Evolutionary conservation across 2,329 filamentous ascomycete genomes (phyloP).

Genomic region (Macrophomina phaseolina): DNA sequence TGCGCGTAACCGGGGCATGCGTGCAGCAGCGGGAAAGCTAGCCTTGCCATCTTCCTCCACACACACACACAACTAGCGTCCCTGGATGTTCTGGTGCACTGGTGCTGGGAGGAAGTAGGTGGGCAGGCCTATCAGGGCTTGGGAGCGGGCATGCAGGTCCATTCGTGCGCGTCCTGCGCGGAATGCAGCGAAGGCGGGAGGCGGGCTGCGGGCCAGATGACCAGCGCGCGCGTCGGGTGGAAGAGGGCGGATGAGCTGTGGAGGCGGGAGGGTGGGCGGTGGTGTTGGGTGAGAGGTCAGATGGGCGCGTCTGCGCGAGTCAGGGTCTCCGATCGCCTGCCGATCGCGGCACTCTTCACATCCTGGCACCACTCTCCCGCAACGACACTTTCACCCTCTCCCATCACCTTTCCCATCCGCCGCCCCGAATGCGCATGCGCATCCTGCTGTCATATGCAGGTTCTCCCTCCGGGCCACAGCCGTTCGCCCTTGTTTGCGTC

Average conservation of each 20-base stretch:
- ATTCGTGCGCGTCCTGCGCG: constrained; percentile 24
- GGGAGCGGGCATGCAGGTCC: not conserved
- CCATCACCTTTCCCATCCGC: not conserved
- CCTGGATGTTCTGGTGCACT: not conserved
- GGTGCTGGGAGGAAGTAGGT: not conserved
- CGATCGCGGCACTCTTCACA: not conserved
- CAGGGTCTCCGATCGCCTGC: constrained; percentile 21
- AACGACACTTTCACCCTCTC: not conserved
- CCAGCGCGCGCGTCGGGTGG: not conserved
- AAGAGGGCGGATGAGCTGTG: not conserved
- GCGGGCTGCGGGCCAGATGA: not conserved
- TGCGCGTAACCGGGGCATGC: constrained; percentile 9
- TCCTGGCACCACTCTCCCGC: not conserved
- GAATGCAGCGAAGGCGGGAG: not conserved
- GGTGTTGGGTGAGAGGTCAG: constrained; percentile 23
- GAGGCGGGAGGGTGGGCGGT: constrained; percentile 7
- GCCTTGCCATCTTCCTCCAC: not conserved
- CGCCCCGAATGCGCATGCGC: not conserved
- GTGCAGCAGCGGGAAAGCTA: not conserved
- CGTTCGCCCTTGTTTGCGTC: not conserved
- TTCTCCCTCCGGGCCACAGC: not conserved
- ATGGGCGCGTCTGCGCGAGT: constrained; percentile 7
- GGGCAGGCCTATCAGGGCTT: not conserved
- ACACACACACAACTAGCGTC: not conserved
- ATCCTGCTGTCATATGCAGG: constrained; percentile 3